These are phyloP conservation scores for Azolla pinnata DNA, from an alignment of 75 land plant species.

Conservation along the genomic window DNA sequence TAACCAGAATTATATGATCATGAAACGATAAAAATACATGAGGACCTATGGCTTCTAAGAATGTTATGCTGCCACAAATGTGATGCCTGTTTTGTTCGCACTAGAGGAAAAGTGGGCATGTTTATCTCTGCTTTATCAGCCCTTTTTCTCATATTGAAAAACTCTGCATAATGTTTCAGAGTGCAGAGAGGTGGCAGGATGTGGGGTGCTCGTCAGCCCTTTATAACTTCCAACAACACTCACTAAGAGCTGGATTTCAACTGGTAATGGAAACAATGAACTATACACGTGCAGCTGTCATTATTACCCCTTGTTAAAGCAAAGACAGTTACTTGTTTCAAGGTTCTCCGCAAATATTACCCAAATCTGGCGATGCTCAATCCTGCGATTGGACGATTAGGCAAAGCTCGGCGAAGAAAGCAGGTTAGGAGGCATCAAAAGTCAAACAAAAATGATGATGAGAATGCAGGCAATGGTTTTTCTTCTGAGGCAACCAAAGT, in stretches of 20 bases:
- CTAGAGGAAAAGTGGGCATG: too few species aligned
- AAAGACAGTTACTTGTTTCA: slow-evolving; percentile 4
- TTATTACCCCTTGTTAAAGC: too few species aligned
- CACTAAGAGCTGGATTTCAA: slow-evolving; percentile 81
- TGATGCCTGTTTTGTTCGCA: too few species aligned
- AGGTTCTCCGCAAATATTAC: slow-evolving; percentile 43
- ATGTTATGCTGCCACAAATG: too few species aligned
- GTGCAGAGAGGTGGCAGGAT: slow-evolving; percentile 88
- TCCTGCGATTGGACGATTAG: slow-evolving; percentile 66
- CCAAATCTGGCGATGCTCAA: slow-evolving; percentile 40
- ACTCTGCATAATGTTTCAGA: slow-evolving; percentile 30
- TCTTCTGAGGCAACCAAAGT: too few species aligned
- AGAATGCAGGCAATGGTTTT: neutral
- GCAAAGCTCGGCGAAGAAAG: slow-evolving; percentile 67
- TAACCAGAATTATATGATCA: too few species aligned
- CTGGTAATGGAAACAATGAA: slow-evolving; percentile 51
- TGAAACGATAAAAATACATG: too few species aligned
- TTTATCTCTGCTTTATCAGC: too few species aligned
- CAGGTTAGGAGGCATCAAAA: slow-evolving; percentile 21
- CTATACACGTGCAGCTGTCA: too few species aligned
- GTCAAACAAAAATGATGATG: neutral
- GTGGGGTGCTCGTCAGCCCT: slow-evolving; percentile 40
- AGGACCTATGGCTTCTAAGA: too few species aligned
- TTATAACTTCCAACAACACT: slow-evolving; percentile 79
- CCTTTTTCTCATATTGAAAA: too few species aligned